Base-by-base conservation (phyloP, 306 rosid species). In the Dalbergia cochinchinensis region DNA sequence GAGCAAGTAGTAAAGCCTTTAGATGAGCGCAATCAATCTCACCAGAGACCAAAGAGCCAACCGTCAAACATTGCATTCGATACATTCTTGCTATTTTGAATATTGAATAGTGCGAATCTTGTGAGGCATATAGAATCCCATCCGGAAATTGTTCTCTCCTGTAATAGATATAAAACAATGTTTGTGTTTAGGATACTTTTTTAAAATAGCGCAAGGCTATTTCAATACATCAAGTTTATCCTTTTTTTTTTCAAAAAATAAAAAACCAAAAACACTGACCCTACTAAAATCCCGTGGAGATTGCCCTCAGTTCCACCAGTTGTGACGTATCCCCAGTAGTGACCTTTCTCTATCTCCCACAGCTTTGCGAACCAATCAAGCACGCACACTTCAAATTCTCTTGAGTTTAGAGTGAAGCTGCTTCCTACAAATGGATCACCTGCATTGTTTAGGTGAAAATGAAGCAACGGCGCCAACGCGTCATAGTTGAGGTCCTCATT, bases 271-370 rank as follows among this genome's bases (percentile, higher is more conserved):
- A n/a, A 35, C 33, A 82, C 91, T 64, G 12, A 92, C 97, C 97
- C 95, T 2, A 85, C 74, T 65, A 92, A 86, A 71, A 90, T 88
- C 7, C 93, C 95, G 26, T 90, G 93, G 37, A 92, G 89, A 65
- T 92, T 92, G 22, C 95, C 92, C 82, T 92, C 95, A 0, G 95
- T 92, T 39, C 97, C 97, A 14, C 95, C 87, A 50, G 86, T 90
- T 3, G 95, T 90, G 58, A 90, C 85, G 74, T 92, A 92, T 9
- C 95, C 95, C 97, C 93, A 92, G 16, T 90, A 92, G 63, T 90
- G 86, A 22, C 50, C 65, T 66, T 89, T 89, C 75, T 86, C 87
- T 14, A 89, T 86, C 75, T 91, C 91, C 94, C 97, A 90, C 3
- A 92, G 59, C 2, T 89, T 85, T 22, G 94, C 90, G 73, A 92